Conservation (phyloP, 306 rosid species). For the Inga oerstediana region DNA sequence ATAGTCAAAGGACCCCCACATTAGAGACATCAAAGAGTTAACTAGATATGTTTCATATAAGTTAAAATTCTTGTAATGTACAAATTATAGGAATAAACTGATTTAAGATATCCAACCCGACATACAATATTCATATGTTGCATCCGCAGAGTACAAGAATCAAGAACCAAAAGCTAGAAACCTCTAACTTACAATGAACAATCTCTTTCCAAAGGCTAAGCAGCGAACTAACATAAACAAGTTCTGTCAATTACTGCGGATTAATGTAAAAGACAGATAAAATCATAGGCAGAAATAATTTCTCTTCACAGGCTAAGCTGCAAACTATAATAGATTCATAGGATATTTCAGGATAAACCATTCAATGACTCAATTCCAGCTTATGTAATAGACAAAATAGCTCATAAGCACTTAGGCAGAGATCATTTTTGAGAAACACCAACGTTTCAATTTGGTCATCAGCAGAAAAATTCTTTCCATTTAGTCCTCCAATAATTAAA, state of each 20-base stretch:
- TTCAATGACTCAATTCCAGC: not conserved
- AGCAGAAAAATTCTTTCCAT: not conserved
- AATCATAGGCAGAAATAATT: not conserved
- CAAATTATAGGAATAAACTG: not conserved
- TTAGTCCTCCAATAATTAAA: not conserved
- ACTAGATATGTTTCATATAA: not conserved
- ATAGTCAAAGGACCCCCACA: not conserved
- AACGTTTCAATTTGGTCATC: not conserved
- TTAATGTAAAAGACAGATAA: not conserved
- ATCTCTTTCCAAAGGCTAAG: not conserved
- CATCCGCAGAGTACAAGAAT: not conserved
- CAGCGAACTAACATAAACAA: not conserved
- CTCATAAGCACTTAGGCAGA: not conserved
- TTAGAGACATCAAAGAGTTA: not conserved
- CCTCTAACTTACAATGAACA: not conserved
- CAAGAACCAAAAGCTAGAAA: not conserved
- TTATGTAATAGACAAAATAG: not conserved
- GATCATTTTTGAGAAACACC: not conserved
- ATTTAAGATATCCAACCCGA: not conserved
- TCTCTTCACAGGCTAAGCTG: not conserved
- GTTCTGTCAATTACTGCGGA: not conserved
- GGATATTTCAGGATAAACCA: not conserved
- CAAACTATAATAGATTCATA: not conserved
- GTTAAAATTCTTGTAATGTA: not conserved
- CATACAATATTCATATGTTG: not conserved